Evolutionary conservation across 2,329 filamentous ascomycete genomes (phyloP).

Genomic region (Cercospora citrullina): DNA sequence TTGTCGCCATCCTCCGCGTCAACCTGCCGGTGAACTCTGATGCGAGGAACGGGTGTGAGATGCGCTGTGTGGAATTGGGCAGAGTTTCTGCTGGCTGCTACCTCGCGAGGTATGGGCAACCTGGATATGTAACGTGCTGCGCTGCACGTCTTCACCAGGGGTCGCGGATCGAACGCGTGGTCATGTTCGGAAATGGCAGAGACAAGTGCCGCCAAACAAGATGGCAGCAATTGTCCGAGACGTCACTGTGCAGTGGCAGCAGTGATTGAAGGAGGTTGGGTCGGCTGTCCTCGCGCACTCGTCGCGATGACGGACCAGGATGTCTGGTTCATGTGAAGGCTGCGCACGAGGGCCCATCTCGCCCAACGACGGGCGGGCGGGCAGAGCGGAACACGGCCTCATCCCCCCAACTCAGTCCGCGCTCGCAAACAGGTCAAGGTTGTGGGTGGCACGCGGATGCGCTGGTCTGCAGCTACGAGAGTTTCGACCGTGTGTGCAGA

Average conservation of each 20-base stretch:
- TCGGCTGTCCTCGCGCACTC: not conserved
- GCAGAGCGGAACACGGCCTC: not conserved
- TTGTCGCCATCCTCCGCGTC: not conserved
- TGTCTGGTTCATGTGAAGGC: constrained; percentile 1
- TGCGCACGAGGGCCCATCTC: constrained; percentile 5
- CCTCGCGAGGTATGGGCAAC: not conserved
- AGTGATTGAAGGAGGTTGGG: constrained; percentile 1
- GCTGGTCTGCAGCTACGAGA: constrained; percentile 2
- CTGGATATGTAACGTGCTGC: not conserved
- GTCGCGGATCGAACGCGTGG: not conserved
- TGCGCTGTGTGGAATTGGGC: not conserved
- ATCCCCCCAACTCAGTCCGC: not conserved
- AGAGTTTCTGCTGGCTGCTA: not conserved
- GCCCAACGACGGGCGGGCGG: not conserved
- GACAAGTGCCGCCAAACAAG: constrained; percentile 9
- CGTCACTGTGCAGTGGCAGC: constrained; percentile 5
- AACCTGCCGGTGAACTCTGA: not conserved
- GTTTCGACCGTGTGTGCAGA: not conserved
- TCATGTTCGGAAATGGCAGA: not conserved
- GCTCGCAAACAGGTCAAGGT: constrained; percentile 1
- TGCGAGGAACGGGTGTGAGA: not conserved
- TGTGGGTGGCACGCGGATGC: constrained; percentile 9
- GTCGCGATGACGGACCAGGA: constrained; percentile 2
- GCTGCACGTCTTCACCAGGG: not conserved
- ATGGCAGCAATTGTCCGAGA: not conserved